Evolutionary conservation across 768 basidiomycete genomes (phyloP), one percentile per base, ranked within the genome.

Genomic region (Tylopilus plumbeoviolaceoides): DNA sequence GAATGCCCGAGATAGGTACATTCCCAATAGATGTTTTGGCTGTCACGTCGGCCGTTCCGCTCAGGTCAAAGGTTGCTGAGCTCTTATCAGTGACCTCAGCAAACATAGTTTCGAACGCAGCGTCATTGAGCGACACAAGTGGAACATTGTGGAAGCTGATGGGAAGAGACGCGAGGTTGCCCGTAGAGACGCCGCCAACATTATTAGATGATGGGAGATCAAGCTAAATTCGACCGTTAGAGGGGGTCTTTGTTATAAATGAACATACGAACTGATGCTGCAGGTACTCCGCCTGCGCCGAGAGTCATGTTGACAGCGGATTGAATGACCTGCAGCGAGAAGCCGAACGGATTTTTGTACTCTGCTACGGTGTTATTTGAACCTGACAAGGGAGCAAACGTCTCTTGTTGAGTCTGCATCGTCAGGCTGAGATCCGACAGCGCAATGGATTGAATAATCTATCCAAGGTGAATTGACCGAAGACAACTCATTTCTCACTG

Each of bases 341-440:
- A 89, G 4, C 87, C 87, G 63, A 89, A 89, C 1, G 87, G 87
- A 67, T 88, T 89, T 66, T 78, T 80, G 65, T 85, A 86, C 56
- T 74, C 69, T 15, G 81, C 83, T 4, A 82, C 49, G 0, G 82
- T 82, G 47, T 72, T 67, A 38, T 76, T 68, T 5, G 84, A 87
- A 56, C 80, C 78, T 0, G 84, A 71, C n/a, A 77, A 70, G 0
- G 86, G 84, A 1, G 79, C 77, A 58, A 80, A 87, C 0, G 80
- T 73, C 63, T 88, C 73, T 47, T 74, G 73, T 36, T 73, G 73
- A 7, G 73, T 74, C 25, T 76, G 64, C 67, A 88, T 75, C 7
- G 70, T 75, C 33, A 88, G 64, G 25, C 72, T 73, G 35, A 89
- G 70, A 61, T 87, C 84, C 17, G 74, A 72, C 36, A 88, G 65